Base-by-base conservation (phyloP, 331 rosid species). In the Pyrus hybrid region DNA sequence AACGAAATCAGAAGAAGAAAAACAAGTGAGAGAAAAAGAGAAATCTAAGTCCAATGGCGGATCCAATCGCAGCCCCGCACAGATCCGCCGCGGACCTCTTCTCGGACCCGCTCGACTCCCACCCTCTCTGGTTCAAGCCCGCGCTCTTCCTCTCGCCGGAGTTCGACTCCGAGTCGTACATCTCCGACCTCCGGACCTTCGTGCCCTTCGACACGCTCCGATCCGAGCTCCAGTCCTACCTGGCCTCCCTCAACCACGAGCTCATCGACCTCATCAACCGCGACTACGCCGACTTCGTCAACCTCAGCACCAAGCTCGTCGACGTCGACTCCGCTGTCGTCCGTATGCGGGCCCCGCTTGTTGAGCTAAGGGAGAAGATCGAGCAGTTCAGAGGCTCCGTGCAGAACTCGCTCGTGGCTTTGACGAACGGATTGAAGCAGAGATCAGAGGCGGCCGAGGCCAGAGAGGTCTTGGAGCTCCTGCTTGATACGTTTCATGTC, bases 161-260 rank as follows among this genome's bases (percentile, higher is more conserved):
- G 56, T 95, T 92, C 83, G 97, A 95, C 65, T 85, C 97, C 21
- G 99, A 95, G 54, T 80, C 93, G 18, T 95, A 95, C 88, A 91
- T 95, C 29, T 89, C 94, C 5, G 98, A 92, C 81, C 97, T 95
- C 74, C 92, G 96, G 18, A 89, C 99, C 73, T 92, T 95, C 80
- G 98, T 95, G n/a, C 98, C 99, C 60, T 92, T 95, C 81, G 94
- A 91, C 72, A 92, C 98, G n/a, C 99, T 92, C 72, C 97, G 98
- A 70, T 89, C 96, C 18, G 96, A 95, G 85, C 99, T 95, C 64
- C 83, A 89, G 70, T 84, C 79, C 66, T 86, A 95, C 80, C 90
- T 89, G 56, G 86, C 97, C 13, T 87, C 99, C 60, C 97, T 92
- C 72, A 88, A 91, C 75, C 96, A 90, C 79, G 97, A 95, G 75